Base-by-base conservation (phyloP, 2,329 filamentous ascomycete species). In the Aspergillus sergii region DNA sequence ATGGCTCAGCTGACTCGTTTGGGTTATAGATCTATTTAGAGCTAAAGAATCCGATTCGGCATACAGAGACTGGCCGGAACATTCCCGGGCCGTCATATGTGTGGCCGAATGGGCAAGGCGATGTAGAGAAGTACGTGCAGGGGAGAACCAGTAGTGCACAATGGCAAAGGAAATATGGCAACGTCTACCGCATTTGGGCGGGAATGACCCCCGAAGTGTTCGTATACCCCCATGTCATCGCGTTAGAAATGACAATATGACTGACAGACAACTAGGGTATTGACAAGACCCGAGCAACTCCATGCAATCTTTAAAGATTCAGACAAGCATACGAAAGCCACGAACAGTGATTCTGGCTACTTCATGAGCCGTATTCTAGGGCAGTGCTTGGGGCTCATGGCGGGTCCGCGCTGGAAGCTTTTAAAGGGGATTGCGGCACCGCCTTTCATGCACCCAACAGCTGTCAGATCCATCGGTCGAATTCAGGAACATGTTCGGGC, bases 231-330 rank as follows among this genome's bases (percentile, higher is more conserved):
- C 45, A 1, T 34, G 32, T 4, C 16, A 26, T 9, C 3, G 14
- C 1, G 16, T 5, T 14, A 4, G 32, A 32, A 16, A n/a, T 2
- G 28, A 32, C 28, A 4, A 10, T 54, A 12, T 34, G 16, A 45
- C n/a, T 11, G 32, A 45, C 14, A 28, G 46, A 81, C 21, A 12
- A 7, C 34, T 16, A 77, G 14, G 3, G 78, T 82, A 2, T 55
- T 82, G 7, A 78, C 75, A 0, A 46, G 66, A 6, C 73, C 79
- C 3, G 66, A 74, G 4, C 68, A 82, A 57, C 59, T 82, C 0
- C 60, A 77, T 63, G 62, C 64, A 0, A 72, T 82, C 7, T 83
- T 81, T 65, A 72, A 70, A 36, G 82, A 84, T 64, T 84, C 82
- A 0, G 72, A 83, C 59, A 74, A 69, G 45, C 81, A 84, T 65